Percentiles rank a stretch among this genome's conserved stretches.
These are phyloP conservation scores for Colletotrichum lentis DNA, from an alignment of 2,329 filamentous ascomycete genomes.

Conservation along the genomic window DNA sequence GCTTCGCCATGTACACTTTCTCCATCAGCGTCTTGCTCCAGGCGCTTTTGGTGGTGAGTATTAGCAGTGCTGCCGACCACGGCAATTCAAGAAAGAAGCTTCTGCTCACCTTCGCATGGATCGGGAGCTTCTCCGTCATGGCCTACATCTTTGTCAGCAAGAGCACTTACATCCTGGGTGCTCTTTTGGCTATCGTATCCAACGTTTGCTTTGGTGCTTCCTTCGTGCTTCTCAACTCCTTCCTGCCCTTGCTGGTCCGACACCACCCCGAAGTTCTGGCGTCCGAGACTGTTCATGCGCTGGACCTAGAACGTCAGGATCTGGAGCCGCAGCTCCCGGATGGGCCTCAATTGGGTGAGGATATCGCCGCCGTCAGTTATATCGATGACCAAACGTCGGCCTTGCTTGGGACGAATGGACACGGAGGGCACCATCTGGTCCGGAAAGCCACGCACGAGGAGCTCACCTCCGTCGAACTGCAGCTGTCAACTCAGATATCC, in stretches of 20 bases:
- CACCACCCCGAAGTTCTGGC: constrained; percentile 71
- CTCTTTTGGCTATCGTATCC: constrained; percentile 84
- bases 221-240: constrained; percentile 95
- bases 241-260: constrained; percentile 87
- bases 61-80: constrained; percentile 95
- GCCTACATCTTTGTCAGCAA: constrained; percentile 82
- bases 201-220: constrained; percentile 96
- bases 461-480: constrained; percentile 72
- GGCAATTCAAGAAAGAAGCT: constrained; percentile 90
- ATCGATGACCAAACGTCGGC: constrained; percentile 56
- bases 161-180: constrained; percentile 80
- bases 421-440: constrained; percentile 47
- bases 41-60: constrained; percentile 89
- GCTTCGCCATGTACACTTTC: constrained; percentile 98
- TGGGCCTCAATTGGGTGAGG: constrained; percentile 45
- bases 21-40: constrained; percentile 90
- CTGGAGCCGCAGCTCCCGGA: constrained; percentile 49
- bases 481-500: constrained; percentile 88
- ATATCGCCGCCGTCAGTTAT: constrained; percentile 42
- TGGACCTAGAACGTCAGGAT: constrained; percentile 45
- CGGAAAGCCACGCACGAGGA: constrained; percentile 56
- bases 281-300: constrained; percentile 43
- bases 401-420: constrained; percentile 51
- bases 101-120: constrained; percentile 82
- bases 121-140: constrained; percentile 86